A percentile compares a stretch with the other conserved stretches of the same genome.
Evolutionary conservation across 306 rosid species (phyloP).

Genomic region (Gillenia trifoliata): DNA sequence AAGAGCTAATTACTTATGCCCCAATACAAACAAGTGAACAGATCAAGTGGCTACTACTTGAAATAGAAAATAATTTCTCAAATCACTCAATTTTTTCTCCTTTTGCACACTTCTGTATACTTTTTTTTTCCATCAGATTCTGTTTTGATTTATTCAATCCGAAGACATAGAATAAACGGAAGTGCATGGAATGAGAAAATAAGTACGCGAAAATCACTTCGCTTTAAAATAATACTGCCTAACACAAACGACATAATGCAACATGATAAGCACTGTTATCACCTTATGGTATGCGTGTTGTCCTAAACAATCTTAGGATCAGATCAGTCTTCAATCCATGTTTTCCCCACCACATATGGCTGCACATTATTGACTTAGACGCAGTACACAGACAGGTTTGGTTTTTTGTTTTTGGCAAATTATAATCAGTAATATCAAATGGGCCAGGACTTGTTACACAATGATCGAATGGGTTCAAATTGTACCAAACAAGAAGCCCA

Average conservation of each 20-base stretch:
- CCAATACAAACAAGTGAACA: no score
- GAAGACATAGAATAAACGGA: no score
- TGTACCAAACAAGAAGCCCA: not conserved
- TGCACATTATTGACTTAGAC: not conserved
- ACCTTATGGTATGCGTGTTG: not conserved
- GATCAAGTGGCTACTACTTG: no score
- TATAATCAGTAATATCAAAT: not conserved
- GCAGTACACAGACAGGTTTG: not conserved
- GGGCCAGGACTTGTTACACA: conserved; percentile 9
- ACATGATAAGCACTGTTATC: not conserved
- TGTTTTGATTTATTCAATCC: no score
- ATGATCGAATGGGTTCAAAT: not conserved
- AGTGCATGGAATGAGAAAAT: no score
- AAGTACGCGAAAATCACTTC: no score
- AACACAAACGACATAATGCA: not conserved
- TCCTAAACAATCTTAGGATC: not conserved
- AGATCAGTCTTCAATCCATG: not conserved
- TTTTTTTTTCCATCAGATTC: fast-evolving
- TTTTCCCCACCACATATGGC: not conserved
- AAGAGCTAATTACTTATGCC: no score
- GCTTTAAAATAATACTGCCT: not conserved
- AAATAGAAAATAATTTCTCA: no score
- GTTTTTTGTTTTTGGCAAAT: conserved; percentile 12
- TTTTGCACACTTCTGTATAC: no score
- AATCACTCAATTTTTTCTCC: no score